A percentile compares a stretch with the other conserved stretches of the same genome.
These are phyloP conservation scores for Penicillium sp. DNA, from an alignment of 2,329 filamentous ascomycete genomes.

Conservation along the genomic window DNA sequence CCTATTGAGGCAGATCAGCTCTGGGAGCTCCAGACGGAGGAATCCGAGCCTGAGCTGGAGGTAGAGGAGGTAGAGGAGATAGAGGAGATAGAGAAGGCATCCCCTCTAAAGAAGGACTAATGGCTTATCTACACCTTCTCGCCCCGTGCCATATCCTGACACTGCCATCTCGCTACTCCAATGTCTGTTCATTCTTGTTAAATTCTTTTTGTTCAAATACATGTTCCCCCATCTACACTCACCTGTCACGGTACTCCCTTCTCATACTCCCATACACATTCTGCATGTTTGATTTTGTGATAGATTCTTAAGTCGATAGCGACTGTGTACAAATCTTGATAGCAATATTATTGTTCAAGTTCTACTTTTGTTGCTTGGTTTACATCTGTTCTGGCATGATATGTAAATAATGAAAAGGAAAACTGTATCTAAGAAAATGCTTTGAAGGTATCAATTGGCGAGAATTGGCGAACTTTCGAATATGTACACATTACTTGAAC, in stretches of 20 bases:
- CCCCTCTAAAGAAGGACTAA: slow-evolving; percentile 19
- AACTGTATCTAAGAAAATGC: background rate
- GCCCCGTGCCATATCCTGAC: background rate
- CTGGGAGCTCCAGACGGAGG: slow-evolving; percentile 45
- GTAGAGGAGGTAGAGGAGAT: slow-evolving; percentile 29
- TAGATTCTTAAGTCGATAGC: slow-evolving; percentile 14
- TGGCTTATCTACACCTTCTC: background rate
- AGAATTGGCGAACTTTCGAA: background rate
- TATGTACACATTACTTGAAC: background rate
- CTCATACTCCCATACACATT: slow-evolving; percentile 5
- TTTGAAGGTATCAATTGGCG: background rate
- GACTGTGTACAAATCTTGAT: slow-evolving; percentile 17
- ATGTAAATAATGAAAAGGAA: background rate
- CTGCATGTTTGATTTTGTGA: slow-evolving; percentile 9
- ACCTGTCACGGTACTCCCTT: slow-evolving; percentile 7
- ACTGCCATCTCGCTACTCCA: background rate
- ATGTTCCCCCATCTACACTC: slow-evolving; percentile 4
- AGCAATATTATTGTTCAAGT: background rate
- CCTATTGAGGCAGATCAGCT: slow-evolving; percentile 51
- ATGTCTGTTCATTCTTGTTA: background rate
- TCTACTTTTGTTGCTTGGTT: background rate
- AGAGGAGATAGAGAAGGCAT: slow-evolving; percentile 22
- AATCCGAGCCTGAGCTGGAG: slow-evolving; percentile 37
- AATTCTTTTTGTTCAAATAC: background rate
- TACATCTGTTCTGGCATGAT: background rate